Base-by-base conservation (phyloP, 257 asterid genomes). In the Fraxinus pennsylvanica region DNA sequence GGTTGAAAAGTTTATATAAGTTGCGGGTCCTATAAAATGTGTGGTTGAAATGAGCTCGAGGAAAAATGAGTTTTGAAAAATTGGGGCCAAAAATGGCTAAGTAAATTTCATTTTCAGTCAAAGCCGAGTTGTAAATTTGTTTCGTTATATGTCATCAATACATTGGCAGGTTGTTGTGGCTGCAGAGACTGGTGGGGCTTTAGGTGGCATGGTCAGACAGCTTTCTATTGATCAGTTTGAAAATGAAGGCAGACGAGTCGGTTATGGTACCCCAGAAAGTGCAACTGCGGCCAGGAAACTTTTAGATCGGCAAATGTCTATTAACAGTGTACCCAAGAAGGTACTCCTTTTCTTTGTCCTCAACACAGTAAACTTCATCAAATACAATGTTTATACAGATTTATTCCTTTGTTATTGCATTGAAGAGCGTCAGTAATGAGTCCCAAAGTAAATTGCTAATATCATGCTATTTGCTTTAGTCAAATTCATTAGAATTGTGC, bases 271-370 rank as follows among this genome's bases (percentile, higher is more conserved):
- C 71, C 98, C 98, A 65, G 98, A 94, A 85, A 94, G 85, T 91
- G 98, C 98, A 73, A 90, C 97, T 79, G 98, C 98, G 17, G 98
- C 98, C 47, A 92, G 97, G 84, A 94, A 91, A 86, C 94, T 94
- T 61, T 88, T 94, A 83, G 97, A 94, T 85, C 88, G 98, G 66
- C 98, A 94, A 82, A 94, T 92, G 97, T 94, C 98, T 67, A 90
- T 94, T 79, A 91, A 84, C 80, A 94, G 94, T 85, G 91, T 94
- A 74, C 96, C 98, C 38, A 94, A 94, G 91, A 94, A 94, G 97
- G 98, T 92, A 75, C 25, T 8, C 9, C 74, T 66, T 39, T 80
- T 79, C 14, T 43, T 8, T 27, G 10, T 61, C 17, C 73, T 52
- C 81, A 19, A 52, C 21, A 36, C 38, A 27, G 21, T 72, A 27